Evolutionary conservation across 495 filamentous ascomycete genomes (phyloP).

Genomic region (Penicillium bovifimosum): DNA sequence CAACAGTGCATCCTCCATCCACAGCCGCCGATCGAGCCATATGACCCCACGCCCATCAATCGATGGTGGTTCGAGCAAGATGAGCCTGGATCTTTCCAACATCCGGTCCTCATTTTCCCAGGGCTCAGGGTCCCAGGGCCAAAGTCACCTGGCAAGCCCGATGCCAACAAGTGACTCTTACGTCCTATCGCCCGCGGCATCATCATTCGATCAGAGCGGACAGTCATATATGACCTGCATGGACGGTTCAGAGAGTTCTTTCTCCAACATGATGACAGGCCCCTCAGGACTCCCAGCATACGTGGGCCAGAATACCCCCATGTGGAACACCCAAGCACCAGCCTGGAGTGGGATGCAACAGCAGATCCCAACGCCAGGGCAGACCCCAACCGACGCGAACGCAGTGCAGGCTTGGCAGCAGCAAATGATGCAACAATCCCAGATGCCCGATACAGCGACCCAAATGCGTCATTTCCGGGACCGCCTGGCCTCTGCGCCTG

Average conservation of each 20-base stretch:
- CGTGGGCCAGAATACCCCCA: slow-evolving; percentile 19
- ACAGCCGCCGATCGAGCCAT: slow-evolving; percentile 19
- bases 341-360: slow-evolving; percentile 28
- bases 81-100: slow-evolving; percentile 39
- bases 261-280: slow-evolving; percentile 11
- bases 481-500: slow-evolving; percentile 36
- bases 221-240: slow-evolving; percentile 26
- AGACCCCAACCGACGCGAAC: slow-evolving; percentile 20
- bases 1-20: slow-evolving; percentile 15
- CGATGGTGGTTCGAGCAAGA: slow-evolving; percentile 31
- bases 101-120: slow-evolving; percentile 29
- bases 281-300: slow-evolving; percentile 29
- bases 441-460: slow-evolving; percentile 18
- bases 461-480: slow-evolving; percentile 36
- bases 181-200: slow-evolving; percentile 27
- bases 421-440: slow-evolving; percentile 28
- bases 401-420: slow-evolving; percentile 31
- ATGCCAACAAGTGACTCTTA: slow-evolving; percentile 19
- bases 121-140: slow-evolving; percentile 9
- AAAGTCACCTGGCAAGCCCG: slow-evolving; percentile 21
- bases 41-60: slow-evolving; percentile 25
- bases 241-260: slow-evolving; percentile 10
- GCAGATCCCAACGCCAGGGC: slow-evolving; percentile 17
- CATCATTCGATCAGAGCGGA: slow-evolving; percentile 18
- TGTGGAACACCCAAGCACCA: slow-evolving; percentile 14